phyloP scores from a whole-genome alignment of 352 stramenopile genomes.

The Phytophthora hybrid region DNA sequence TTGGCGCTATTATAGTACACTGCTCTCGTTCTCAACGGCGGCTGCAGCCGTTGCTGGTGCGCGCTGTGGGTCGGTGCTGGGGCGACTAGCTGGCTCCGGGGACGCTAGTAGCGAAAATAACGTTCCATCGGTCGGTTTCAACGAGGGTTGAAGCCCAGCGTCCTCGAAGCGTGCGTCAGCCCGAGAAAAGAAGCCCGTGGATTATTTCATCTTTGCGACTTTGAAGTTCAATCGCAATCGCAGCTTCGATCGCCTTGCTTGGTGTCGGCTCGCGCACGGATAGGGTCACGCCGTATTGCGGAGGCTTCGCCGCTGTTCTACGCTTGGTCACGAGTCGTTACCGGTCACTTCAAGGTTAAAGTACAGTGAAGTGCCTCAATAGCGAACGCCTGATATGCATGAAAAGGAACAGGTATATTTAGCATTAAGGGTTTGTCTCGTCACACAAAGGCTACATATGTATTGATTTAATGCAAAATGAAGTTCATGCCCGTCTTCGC shows the following conservation, averaged over 20 bases:
- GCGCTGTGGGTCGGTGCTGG: not conserved
- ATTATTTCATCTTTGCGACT: conserved; percentile 19
- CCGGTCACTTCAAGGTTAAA: not conserved
- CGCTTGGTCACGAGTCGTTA: not conserved
- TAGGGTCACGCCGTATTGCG: not conserved
- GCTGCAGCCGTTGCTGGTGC: not conserved
- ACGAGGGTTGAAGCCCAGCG: not conserved
- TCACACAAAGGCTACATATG: too few species aligned
- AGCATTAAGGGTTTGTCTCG: too few species aligned
- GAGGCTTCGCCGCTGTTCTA: not conserved
- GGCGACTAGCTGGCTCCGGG: not conserved
- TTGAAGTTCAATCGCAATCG: conserved; percentile 32
- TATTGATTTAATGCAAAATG: too few species aligned
- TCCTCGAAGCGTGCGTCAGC: not conserved
- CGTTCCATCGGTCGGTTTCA: not conserved
- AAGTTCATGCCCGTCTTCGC: too few species aligned
- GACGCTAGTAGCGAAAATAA: not conserved
- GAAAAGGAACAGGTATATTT: too few species aligned
- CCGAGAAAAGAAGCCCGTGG: conserved; percentile 8
- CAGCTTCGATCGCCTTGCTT: not conserved
- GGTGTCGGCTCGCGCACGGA: not conserved
- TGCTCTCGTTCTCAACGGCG: not conserved
- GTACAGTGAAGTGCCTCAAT: too few species aligned
- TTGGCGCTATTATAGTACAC: too few species aligned
- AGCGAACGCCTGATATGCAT: too few species aligned